Conservation (phyloP, 2,329 filamentous ascomycete genomes). For the Colletotrichum sansevieriae region DNA sequence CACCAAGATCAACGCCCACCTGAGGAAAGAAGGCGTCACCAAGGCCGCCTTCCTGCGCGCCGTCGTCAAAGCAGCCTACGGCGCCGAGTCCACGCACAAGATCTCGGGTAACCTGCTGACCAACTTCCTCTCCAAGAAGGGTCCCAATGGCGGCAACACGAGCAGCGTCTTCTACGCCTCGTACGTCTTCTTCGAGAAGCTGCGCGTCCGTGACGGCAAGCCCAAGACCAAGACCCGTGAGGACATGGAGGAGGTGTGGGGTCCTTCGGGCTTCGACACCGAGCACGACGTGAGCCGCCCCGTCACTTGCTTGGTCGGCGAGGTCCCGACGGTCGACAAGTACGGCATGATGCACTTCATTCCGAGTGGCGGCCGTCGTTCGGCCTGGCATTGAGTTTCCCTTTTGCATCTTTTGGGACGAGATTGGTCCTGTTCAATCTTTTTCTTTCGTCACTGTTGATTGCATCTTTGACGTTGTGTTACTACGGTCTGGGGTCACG, state of each 20-base stretch:
- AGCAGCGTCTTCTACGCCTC: slow-evolving; percentile 64
- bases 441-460: too few species aligned
- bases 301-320: not conserved
- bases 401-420: too few species aligned
- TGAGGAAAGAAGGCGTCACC: slow-evolving; percentile 61
- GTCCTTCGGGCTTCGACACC: slow-evolving; percentile 46
- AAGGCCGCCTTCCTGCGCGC: slow-evolving; percentile 65
- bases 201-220: slow-evolving; percentile 63
- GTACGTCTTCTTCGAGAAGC: slow-evolving; percentile 72
- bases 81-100: slow-evolving; percentile 51
- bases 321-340: slow-evolving; percentile 40
- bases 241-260: slow-evolving; percentile 62
- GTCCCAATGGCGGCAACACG: slow-evolving; percentile 61
- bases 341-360: slow-evolving; percentile 40
- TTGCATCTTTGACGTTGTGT: too few species aligned
- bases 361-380: not conserved
- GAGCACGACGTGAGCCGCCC: not conserved
- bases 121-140: slow-evolving; percentile 64
- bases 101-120: slow-evolving; percentile 60
- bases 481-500: too few species aligned
- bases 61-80: slow-evolving; percentile 54
- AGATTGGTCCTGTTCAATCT: too few species aligned
- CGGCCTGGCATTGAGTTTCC: too few species aligned
- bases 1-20: slow-evolving; percentile 60
- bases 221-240: slow-evolving; percentile 63